A percentile compares a stretch with the other conserved stretches of the same genome.
These are phyloP conservation scores for Trifolium repens DNA, from an alignment of 306 rosid genomes.

Conservation along the genomic window DNA sequence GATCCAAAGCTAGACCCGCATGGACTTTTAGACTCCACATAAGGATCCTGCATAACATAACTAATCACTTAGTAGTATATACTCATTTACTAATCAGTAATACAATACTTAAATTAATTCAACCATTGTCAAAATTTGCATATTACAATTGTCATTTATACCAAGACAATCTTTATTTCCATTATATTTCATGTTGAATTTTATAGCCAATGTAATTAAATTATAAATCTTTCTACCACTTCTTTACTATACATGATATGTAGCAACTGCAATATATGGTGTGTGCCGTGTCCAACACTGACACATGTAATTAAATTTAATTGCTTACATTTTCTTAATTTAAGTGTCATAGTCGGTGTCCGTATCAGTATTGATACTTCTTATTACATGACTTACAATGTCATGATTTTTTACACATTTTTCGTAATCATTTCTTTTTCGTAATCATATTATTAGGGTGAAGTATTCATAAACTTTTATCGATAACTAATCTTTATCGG, in stretches of 20 bases:
- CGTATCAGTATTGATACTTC: no score
- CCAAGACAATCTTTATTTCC: background rate
- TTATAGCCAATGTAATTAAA: background rate
- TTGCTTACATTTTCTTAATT: background rate
- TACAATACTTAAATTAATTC: background rate
- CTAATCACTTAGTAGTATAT: background rate
- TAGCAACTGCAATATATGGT: no score
- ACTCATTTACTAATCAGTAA: background rate
- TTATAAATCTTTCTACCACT: no score
- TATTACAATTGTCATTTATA: background rate
- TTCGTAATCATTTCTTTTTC: no score
- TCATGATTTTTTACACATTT: no score
- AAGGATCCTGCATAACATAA: conserved; percentile 61
- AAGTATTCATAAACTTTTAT: no score
- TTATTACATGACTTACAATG: no score
- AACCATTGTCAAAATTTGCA: background rate
- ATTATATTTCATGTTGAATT: background rate
- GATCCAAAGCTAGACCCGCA: conserved; percentile 78
- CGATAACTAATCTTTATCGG: no score
- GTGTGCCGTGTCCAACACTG: no score
- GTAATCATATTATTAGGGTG: no score
- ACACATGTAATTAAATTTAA: background rate
- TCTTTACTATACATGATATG: background rate
- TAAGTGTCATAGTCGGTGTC: no score
- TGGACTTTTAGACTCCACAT: conserved; percentile 47